A percentile compares a stretch with the other conserved stretches of the same genome.
Conservation (phyloP, 2,329 filamentous ascomycete species). For the Colletotrichum chlorophyti region DNA sequence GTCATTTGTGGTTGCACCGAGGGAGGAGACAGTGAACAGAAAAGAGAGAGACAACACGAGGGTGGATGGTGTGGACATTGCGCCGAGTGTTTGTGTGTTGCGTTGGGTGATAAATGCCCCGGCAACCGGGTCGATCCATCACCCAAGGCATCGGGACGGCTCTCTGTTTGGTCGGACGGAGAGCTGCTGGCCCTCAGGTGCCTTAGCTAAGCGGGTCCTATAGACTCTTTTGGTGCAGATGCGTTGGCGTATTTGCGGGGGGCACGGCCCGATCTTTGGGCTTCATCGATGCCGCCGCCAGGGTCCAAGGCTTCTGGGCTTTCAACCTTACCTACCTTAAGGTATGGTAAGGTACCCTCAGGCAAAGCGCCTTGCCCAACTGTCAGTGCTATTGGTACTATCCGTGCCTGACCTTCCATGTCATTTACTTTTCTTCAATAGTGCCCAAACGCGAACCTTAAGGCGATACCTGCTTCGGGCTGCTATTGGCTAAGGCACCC, state of each 20-base stretch:
- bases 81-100: conserved; percentile 27
- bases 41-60: neutral
- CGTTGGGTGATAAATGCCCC: conserved; percentile 32
- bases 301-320: conserved; percentile 6
- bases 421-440: too few relatives aligned
- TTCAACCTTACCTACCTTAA: too few relatives aligned
- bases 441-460: too few relatives aligned
- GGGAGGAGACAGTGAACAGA: neutral
- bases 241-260: conserved; percentile 13
- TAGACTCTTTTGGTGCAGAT: neutral
- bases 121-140: conserved; percentile 29
- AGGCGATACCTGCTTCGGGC: too few relatives aligned
- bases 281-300: neutral
- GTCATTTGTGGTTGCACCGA: conserved; percentile 14
- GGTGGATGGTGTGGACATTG: conserved; percentile 4
- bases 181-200: too few relatives aligned
- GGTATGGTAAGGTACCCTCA: too few relatives aligned
- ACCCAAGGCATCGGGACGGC: conserved; percentile 23
- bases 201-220: conserved; percentile 10
- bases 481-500: too few relatives aligned
- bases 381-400: too few relatives aligned
- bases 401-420: too few relatives aligned
- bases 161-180: neutral
- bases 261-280: conserved; percentile 13
- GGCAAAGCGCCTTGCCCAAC: too few relatives aligned